Evolutionary conservation across 345 rosid genomes (phyloP).

Genomic region (Luvunga scandens): DNA sequence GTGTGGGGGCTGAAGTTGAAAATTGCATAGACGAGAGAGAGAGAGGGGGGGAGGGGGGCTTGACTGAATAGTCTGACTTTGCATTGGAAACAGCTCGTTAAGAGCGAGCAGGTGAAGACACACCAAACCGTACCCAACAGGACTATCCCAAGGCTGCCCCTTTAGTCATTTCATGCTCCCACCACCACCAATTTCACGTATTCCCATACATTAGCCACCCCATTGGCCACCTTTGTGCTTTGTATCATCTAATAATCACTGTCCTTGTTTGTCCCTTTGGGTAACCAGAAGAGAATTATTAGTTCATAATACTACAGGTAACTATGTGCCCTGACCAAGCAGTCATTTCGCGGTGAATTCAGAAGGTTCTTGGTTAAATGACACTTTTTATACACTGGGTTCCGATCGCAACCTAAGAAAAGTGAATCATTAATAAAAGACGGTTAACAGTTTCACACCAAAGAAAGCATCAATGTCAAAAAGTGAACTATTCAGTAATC

Average conservation of each 20-base stretch:
- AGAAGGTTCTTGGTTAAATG: background rate
- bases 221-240: constrained; percentile 38
- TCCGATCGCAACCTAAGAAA: background rate
- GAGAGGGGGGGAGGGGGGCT: background rate
- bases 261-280: background rate
- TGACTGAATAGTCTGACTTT: constrained; percentile 14
- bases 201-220: constrained; percentile 17
- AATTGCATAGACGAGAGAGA: background rate
- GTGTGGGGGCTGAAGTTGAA: constrained; percentile 22
- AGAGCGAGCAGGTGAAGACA: constrained; percentile 18
- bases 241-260: constrained; percentile 5
- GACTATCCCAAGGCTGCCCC: constrained; percentile 11
- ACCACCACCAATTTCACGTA: constrained; percentile 11
- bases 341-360: background rate
- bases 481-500: constrained; percentile 7
- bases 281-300: constrained; percentile 2
- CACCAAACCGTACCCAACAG: constrained; percentile 36
- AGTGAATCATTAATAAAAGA: background rate
- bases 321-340: background rate
- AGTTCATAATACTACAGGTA: constrained; percentile 5
- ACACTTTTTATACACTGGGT: background rate
- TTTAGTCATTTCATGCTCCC: constrained; percentile 20
- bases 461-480: constrained; percentile 19
- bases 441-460: background rate
- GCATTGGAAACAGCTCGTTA: constrained; percentile 27